Base-by-base conservation (phyloP, 139 green algal genomes). In the Marvania coccoides region DNA sequence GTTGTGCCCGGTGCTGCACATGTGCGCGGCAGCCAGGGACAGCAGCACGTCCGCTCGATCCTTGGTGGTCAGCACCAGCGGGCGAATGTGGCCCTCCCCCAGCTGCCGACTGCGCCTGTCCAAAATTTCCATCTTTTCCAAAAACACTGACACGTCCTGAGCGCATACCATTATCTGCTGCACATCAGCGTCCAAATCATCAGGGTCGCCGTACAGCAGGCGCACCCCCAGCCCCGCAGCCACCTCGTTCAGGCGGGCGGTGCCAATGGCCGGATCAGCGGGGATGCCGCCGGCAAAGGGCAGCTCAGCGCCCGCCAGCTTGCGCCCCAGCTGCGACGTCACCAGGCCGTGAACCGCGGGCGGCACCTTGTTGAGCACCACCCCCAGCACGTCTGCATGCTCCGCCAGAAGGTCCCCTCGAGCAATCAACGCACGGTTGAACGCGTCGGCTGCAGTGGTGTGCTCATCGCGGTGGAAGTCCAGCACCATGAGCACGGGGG, bases 181-280 rank as follows among this genome's bases (percentile, higher is more conserved):
- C 24, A 80, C 76, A 47, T 80, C 65, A 55, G 58, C 34, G 33
- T 90, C 83, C 62, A 83, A 58, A 47, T 71, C 64, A 6, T 64
- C 48, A 2, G 68, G 42, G n/a, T 54, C 58, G 35, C 81, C 83
- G 61, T 81, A 87, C 30, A 91, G 55, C 42, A 82, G 47, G n/a
- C 69, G 24, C 1, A 71, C 83, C 5, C 63, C 47, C 12, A 94
- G 69, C 15, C 61, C 77, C 3, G 48, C 48, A 47, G 63, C 58
- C 13, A 95, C 65, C 61, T 94, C 87, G 38, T 92, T 83, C 66
- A 63, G 77, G 42, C 83, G 62, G 0, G 87, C 63, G 1, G 58
- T 74, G 7, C 57, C 46, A 4, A 95, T 77, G 7, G 84, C 61
- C 28, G 59, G 46, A 58, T 89, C 79, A 8, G 67, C 35, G 0